A percentile compares a stretch with the other conserved stretches of the same genome.
These are phyloP conservation scores for Wickerhamomyces bovis DNA, from an alignment of 805 yeast genomes.

Conservation along the genomic window DNA sequence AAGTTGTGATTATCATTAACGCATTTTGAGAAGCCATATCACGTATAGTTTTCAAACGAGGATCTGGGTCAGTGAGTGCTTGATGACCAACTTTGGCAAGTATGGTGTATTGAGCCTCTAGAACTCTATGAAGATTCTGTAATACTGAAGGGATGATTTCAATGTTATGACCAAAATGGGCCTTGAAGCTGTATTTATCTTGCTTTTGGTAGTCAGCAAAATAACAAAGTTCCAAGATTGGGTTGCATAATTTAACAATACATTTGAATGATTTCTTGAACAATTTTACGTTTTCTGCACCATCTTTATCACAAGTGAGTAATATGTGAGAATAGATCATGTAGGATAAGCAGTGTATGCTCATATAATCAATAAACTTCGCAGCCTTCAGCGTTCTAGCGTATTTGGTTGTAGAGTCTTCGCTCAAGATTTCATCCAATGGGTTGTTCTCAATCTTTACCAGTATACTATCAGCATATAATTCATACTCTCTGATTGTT, in stretches of 20 bases:
- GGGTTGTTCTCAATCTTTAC: background rate
- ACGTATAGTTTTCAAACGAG: background rate
- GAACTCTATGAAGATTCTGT: background rate
- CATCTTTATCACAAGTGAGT: constrained; percentile 1
- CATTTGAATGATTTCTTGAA: background rate
- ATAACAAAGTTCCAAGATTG: constrained; percentile 2
- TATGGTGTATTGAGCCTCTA: background rate
- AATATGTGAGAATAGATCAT: constrained; percentile 4
- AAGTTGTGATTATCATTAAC: background rate
- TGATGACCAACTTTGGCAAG: background rate
- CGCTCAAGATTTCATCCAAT: background rate
- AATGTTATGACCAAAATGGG: constrained; percentile 5
- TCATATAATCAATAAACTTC: constrained; percentile 4
- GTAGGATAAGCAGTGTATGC: constrained; percentile 1
- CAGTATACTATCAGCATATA: background rate
- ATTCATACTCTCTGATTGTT: background rate
- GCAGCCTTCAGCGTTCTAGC: constrained; percentile 2
- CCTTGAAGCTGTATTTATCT: background rate
- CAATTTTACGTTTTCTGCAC: background rate
- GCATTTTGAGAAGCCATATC: background rate
- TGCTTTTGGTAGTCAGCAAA: constrained; percentile 4
- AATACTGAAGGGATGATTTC: constrained; percentile 1
- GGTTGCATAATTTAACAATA: background rate
- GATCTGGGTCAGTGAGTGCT: background rate
- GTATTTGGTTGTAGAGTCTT: constrained; percentile 1